Evolutionary conservation across 192 early-diverging fungal genomes (phyloP), one percentile per base, ranked within the genome.

Genomic region (Coemansia sp.): DNA sequence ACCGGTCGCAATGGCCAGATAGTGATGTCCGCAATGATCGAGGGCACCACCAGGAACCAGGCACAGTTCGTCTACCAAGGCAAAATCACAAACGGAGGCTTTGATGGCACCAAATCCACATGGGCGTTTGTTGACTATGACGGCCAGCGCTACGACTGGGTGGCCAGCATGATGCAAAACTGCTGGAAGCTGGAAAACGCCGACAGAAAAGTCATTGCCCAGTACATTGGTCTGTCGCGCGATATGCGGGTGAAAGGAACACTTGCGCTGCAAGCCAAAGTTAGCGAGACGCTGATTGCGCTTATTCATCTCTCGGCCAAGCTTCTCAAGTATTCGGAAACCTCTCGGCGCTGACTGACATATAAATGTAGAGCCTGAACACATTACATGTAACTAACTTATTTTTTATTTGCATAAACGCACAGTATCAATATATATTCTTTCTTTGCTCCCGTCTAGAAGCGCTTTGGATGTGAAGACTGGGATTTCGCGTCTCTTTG

Each of bases 121-220:
- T 80, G 77, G 77, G 68, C 72, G 0, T 74, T 80, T 40, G 55
- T 71, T 41, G 72, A 74, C 60, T 80, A 74, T 66, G 77, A 80
- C 13, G 77, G 77, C 37, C 41, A 61, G 48, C 45, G 77, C 11
- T 80, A 74, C 41, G 72, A 74, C 59, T 80, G 77, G 77, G 36
- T 80, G 22, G 77, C 72, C 15, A 72, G 77, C 45, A 80, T 80
- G 43, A 74, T 80, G 72, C 72, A 80, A 41, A 62, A 74, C 62
- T 74, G 77, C 64, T 80, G 77, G 77, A 80, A 80, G 63, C 71
- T 80, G 6, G 77, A 80, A 46, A 65, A 80, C 54, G 36, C 66
- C 13, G 41, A 68, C 6, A 72, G 77, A 37, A 43, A 47, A 9
- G 36, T 39, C 8, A 51, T 80, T 18, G 77, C 77, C 39, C 67